These are phyloP conservation scores for Coemansia sp. DNA, from an alignment of 192 early-diverging fungal genomes.

Conservation along the genomic window DNA sequence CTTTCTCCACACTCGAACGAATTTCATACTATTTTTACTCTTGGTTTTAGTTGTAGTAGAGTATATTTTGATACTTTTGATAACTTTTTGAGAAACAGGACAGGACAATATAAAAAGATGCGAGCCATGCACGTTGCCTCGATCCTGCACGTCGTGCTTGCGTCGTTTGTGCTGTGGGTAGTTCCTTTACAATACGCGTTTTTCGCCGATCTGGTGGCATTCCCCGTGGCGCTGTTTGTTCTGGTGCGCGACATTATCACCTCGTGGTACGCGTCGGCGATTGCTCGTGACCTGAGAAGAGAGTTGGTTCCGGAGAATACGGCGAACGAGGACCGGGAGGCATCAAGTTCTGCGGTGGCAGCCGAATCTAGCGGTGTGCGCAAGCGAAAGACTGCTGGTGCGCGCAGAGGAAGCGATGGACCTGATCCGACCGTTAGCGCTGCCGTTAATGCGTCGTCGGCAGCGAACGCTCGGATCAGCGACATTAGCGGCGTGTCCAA, in stretches of 20 bases:
- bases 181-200: slow-evolving; percentile 37
- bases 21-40: no score
- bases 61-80: no score
- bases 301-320: neutral
- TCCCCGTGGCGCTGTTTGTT: slow-evolving; percentile 40
- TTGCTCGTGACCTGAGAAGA: slow-evolving; percentile 1
- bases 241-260: slow-evolving; percentile 33
- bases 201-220: slow-evolving; percentile 43
- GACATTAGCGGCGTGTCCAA: slow-evolving; percentile 3
- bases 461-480: neutral
- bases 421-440: slow-evolving; percentile 1
- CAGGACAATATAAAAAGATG: slow-evolving; percentile 11
- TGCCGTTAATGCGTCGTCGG: neutral
- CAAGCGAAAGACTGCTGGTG: neutral
- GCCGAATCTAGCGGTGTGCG: neutral
- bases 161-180: slow-evolving; percentile 42
- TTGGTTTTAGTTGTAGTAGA: no score
- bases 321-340: neutral
- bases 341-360: neutral
- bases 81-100: neutral
- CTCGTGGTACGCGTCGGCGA: slow-evolving; percentile 12
- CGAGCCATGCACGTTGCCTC: slow-evolving; percentile 20
- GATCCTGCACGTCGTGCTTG: slow-evolving; percentile 33
- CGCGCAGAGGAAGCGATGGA: neutral
- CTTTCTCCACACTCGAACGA: no score